phyloP scores from a whole-genome alignment of 305 asterid species.

The Rubia peregrina region DNA sequence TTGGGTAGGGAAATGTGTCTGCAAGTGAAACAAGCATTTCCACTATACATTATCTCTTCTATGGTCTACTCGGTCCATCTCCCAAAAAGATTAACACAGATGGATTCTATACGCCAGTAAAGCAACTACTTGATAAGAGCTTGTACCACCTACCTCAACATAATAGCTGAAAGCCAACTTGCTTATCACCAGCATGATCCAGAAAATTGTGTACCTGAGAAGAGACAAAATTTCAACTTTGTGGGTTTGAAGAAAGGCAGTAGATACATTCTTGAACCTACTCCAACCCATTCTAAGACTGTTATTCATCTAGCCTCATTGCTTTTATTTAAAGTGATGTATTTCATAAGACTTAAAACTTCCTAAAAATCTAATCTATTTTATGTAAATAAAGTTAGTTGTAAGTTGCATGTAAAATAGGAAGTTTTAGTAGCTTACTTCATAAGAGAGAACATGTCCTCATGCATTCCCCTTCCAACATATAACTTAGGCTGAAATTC shows the following conservation, averaged over 20 bases:
- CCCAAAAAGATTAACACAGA: background rate
- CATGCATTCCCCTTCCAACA: slow-evolving; percentile 99
- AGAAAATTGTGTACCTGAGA: slow-evolving; percentile 83
- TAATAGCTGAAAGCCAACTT: slow-evolving; percentile 98
- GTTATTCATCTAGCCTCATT: background rate
- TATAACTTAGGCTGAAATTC: slow-evolving; percentile 80
- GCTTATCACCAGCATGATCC: slow-evolving; percentile 86
- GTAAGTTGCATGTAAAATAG: slow-evolving; percentile 6
- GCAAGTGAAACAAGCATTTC: background rate
- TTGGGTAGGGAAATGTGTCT: background rate
- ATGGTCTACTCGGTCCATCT: too few species aligned
- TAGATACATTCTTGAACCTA: background rate
- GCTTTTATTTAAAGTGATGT: background rate
- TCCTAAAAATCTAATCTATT: background rate
- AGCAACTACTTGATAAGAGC: background rate
- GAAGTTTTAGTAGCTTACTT: slow-evolving; percentile 51
- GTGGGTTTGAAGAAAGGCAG: background rate
- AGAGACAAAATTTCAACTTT: slow-evolving; percentile 11
- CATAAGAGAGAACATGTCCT: slow-evolving; percentile 75
- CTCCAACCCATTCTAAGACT: background rate
- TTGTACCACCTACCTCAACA: slow-evolving; percentile 64
- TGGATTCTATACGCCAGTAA: background rate
- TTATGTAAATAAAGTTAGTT: background rate
- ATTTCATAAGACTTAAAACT: background rate
- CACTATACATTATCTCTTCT: background rate